phyloP scores from a whole-genome alignment of 768 basidiomycete species.

The Gymnopilus junonius region DNA sequence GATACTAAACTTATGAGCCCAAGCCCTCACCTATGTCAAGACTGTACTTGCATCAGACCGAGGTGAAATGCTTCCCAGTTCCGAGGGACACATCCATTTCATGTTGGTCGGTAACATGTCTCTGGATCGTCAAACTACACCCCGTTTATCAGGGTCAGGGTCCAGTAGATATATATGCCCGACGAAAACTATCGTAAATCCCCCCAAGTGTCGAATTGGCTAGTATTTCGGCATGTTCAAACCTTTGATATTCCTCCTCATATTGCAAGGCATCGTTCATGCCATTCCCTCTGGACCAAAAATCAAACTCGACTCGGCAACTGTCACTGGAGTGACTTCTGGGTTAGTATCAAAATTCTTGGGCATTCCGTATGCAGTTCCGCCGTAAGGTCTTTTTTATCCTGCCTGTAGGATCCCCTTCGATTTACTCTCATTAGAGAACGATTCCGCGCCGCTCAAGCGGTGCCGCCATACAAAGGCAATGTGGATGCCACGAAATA shows the following conservation, averaged over 20 bases:
- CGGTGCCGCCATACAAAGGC: constrained; percentile 39
- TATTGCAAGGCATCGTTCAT: constrained; percentile 2
- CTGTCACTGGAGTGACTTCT: constrained; percentile 43
- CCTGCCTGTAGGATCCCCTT: not conserved
- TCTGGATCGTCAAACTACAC: not conserved
- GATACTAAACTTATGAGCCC: not conserved
- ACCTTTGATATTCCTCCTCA: not conserved
- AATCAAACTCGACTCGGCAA: constrained; percentile 46
- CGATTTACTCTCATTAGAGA: constrained; percentile 29
- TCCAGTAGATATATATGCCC: not conserved
- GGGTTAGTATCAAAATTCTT: constrained; percentile 43
- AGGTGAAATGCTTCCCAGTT: not conserved
- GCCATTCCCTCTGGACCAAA: constrained; percentile 26
- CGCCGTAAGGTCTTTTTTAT: constrained; percentile 46
- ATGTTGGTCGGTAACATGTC: not conserved
- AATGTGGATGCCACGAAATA: constrained; percentile 40
- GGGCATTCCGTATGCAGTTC: constrained; percentile 56
- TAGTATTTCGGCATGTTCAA: not conserved
- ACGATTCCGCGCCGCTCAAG: constrained; percentile 45
- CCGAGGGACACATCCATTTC: not conserved
- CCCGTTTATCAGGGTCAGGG: not conserved
- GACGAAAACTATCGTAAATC: not conserved
- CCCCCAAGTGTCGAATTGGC: not conserved
- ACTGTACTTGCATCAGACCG: constrained; percentile 1
- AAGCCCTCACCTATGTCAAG: not conserved